Evolutionary conservation across 805 yeast species (phyloP).

Genomic region (Monosporozyma aerobia): DNA sequence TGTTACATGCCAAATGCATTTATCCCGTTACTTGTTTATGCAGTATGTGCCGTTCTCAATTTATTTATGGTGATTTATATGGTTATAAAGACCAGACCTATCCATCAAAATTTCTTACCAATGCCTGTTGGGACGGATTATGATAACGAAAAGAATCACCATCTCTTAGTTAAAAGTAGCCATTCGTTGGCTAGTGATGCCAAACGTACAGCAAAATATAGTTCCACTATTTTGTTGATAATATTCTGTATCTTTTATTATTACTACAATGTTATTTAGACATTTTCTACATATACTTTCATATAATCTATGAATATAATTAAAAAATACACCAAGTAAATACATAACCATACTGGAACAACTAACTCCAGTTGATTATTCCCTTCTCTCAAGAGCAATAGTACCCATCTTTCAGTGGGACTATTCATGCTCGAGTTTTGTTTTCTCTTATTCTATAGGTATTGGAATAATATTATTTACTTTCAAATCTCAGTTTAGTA

Average conservation of each 20-base stretch:
- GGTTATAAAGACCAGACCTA: neutral
- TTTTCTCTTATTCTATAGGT: neutral
- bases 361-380: too few relatives aligned
- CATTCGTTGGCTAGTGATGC: neutral
- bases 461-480: too few relatives aligned
- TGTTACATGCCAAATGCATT: slow-evolving; percentile 54
- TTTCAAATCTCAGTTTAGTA: neutral
- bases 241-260: neutral
- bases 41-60: slow-evolving; percentile 6
- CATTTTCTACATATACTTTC: neutral
- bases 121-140: slow-evolving; percentile 15
- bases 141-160: slow-evolving; percentile 1
- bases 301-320: neutral
- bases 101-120: slow-evolving; percentile 9
- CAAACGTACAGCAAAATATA: neutral
- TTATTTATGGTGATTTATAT: neutral
- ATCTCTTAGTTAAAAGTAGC: neutral
- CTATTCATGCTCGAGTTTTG: too few relatives aligned
- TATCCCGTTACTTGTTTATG: slow-evolving; percentile 33
- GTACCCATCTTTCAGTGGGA: too few relatives aligned
- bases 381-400: too few relatives aligned
- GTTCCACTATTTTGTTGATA: neutral
- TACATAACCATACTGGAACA: too few relatives aligned
- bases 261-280: neutral
- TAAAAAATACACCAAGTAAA: too few relatives aligned